phyloP scores from a whole-genome alignment of 163 green algal species.

The Coccomyxa subellipsoidea region DNA sequence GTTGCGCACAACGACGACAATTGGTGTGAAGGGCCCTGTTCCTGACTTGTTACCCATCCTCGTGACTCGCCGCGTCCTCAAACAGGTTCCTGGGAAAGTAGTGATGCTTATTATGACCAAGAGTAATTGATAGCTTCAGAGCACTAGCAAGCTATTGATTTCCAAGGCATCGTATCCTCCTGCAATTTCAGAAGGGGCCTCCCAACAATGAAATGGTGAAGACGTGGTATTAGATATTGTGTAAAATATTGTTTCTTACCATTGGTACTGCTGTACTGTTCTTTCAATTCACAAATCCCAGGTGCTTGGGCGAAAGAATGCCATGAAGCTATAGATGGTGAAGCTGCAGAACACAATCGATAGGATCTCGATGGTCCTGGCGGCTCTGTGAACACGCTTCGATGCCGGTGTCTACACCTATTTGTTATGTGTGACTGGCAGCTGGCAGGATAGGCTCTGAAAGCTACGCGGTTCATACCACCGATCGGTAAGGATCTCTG shows the following conservation, averaged over 20 bases:
- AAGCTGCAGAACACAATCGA: background rate
- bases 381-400: background rate
- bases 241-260: background rate
- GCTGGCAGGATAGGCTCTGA: background rate
- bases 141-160: too few relatives aligned
- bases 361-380: background rate
- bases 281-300: background rate
- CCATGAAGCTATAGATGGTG: background rate
- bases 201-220: too few relatives aligned
- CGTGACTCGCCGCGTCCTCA: background rate
- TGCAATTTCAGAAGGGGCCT: too few relatives aligned
- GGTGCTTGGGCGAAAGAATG: background rate
- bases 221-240: too few relatives aligned
- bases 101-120: background rate
- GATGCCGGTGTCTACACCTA: background rate
- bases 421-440: background rate
- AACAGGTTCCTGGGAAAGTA: background rate
- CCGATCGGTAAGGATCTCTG: background rate
- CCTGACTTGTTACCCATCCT: slow-evolving; percentile 14
- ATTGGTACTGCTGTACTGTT: background rate
- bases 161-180: too few relatives aligned
- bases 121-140: too few relatives aligned
- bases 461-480: background rate
- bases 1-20: slow-evolving; percentile 78
- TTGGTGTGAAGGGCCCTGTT: slow-evolving; percentile 81